Evolutionary conservation across 495 filamentous ascomycete genomes (phyloP), one percentile per base, ranked within the genome.

Genomic region (Friedmanniomyces simplex): DNA sequence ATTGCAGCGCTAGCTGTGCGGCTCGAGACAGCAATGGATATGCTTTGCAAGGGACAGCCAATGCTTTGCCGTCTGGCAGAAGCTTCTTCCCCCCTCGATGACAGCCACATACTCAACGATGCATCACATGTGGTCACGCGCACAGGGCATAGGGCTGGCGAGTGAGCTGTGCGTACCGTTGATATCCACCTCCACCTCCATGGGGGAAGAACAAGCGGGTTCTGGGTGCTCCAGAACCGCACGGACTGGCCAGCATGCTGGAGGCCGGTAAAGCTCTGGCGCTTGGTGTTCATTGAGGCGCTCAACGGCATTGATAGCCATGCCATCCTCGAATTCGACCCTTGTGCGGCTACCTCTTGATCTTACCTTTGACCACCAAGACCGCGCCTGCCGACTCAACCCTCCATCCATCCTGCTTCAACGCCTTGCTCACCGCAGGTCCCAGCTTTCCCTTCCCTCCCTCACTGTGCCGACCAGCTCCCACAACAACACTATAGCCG

Each of bases 401-500:
- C 59, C 79, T 85, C 93, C 93, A 98, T 0, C 88, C 89, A 54
- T 91, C 87, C 37, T 76, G 76, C 48, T 80, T 73, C 53, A 98
- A 68, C 73, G 85, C 85, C 66, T 78, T 86, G 51, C 74, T 82
- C 0, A 98, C 89, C n/a, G 87, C 86, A 34, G 86, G 87, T 1
- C 88, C 83, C 24, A 98, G 62, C 56, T 80, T 83, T 1, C 82
- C 83, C 30, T 76, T 83, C 0, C 91, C 89, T 41, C 83, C 82
- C n/a, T 79, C 78, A 50, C 82, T 89, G 66, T 98, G 93, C 32
- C 74, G 72, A 5, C 93, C 93, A 4, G 82, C 50, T 1, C 93
- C 93, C 0, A 89, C 95, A 24, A 98, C 76, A 24, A 98, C 85
- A 39, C 77, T 79, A 61, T 85, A 87, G 36, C 78, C 74, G 22